A percentile compares a stretch with the other conserved stretches of the same genome.
phyloP scores from a whole-genome alignment of 2,329 filamentous ascomycete species.

The Diplodia mutila region DNA sequence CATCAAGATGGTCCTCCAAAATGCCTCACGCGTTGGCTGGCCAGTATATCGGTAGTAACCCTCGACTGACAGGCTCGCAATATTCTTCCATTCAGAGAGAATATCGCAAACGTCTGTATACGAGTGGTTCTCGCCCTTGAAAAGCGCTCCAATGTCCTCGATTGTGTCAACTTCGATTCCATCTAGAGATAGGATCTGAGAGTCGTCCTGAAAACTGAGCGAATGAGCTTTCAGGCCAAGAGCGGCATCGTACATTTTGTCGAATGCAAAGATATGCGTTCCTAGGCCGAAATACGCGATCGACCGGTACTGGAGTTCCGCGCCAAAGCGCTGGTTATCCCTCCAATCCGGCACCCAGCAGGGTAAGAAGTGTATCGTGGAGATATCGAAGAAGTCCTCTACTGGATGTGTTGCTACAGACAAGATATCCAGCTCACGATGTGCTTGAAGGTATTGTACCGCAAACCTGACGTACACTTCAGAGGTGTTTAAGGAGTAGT shows the following conservation, averaged over 20 bases:
- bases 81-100: background rate
- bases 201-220: background rate
- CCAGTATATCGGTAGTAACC: background rate
- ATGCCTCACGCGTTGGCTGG: background rate
- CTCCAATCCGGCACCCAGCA: background rate
- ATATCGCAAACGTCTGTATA: background rate
- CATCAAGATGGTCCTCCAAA: background rate
- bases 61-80: background rate
- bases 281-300: background rate
- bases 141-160: background rate
- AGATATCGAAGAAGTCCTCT: background rate
- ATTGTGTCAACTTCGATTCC: background rate
- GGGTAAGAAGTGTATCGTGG: background rate
- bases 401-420: background rate
- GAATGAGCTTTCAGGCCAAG: background rate
- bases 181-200: background rate
- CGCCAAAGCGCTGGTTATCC: background rate
- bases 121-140: too few species aligned
- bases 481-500: background rate
- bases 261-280: too few species aligned
- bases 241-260: background rate
- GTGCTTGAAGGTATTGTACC: background rate
- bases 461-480: background rate
- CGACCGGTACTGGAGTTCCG: accelerated
- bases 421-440: background rate